A percentile compares a stretch with the other conserved stretches of the same genome.
Conservation (phyloP, 2,329 filamentous ascomycete genomes). For the Blumeria graminis region DNA sequence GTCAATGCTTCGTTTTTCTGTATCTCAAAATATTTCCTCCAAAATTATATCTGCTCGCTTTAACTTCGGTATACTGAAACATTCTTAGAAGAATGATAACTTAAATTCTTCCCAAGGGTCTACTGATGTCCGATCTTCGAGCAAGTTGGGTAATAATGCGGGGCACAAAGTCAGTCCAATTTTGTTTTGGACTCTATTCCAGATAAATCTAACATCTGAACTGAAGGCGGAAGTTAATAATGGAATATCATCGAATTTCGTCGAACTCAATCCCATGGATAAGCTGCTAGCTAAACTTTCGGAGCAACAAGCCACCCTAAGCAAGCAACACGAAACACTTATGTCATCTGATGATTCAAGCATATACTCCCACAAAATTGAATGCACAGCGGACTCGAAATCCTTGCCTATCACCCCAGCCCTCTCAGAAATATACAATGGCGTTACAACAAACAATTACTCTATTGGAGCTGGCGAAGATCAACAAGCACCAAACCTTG, state of each 20-base stretch:
- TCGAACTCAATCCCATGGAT: conserved; percentile 35
- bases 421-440: conserved; percentile 25
- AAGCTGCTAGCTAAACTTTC: conserved; percentile 48
- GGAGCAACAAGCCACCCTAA: conserved; percentile 40
- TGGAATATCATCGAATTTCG: conserved; percentile 16
- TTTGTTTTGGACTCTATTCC: background rate
- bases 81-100: conserved; percentile 7
- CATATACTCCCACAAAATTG: conserved; percentile 15
- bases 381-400: conserved; percentile 26
- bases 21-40: background rate
- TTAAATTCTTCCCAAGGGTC: conserved; percentile 13
- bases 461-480: conserved; percentile 25
- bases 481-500: conserved; percentile 14
- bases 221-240: conserved; percentile 26
- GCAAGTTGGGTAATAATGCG: conserved; percentile 29
- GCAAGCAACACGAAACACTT: conserved; percentile 31
- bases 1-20: background rate
- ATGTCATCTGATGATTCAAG: conserved; percentile 16
- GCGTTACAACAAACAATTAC: conserved; percentile 20
- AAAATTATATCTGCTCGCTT: background rate
- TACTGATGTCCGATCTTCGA: conserved; percentile 24
- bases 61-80: conserved; percentile 4
- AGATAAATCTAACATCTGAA: conserved; percentile 11
- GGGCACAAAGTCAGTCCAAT: conserved; percentile 23
- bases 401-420: conserved; percentile 40